Base-by-base conservation (phyloP, 192 early-diverging fungal species). In the Backusella tarrabulga region DNA sequence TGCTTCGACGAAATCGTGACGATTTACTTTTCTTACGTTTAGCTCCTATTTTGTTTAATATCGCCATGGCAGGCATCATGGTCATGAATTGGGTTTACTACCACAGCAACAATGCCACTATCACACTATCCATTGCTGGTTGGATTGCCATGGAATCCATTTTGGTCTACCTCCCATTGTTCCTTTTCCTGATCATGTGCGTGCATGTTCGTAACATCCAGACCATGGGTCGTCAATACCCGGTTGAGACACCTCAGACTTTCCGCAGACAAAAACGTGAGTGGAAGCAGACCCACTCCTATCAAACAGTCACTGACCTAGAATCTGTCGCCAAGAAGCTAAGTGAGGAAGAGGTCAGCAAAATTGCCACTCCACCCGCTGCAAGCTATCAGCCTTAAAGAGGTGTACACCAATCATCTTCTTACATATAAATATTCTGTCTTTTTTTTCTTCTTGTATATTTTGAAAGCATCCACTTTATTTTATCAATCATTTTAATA, bases 141-240 rank as follows among this genome's bases (percentile, higher is more conserved):
- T 74, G 72, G 72, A 63, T 74, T 11, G 1, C 21, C 29, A 34
- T 74, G 32, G 72, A 74, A 21, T 36, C 52, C 3, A 34, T 74
- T 23, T 15, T 52, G 14, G 46, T 74, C 5, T 60, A 60, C 17
- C 46, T 74, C 26, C 46, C 72, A 12, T 14, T 74, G 8, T 32
- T 74, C 6, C 46, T 74, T 14, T 44, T 72, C 46, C 26, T 74
- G 52, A 63, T 54, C 52, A 74, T 74, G 72, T 74, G 72, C 29
- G 7, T 74, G 1, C 54, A 74, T 36, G 46, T 41, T 12, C 26
- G 72, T 36, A 74, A 63, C n/a, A 54, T 74, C 8, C 46, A 74
- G 3, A 26, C 19, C 19, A 38, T 74, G 34, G 72, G 72, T 34
- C 35, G 56, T 14, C 72, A 74, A 21, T 74, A 74, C 36, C 72